phyloP scores from a whole-genome alignment of 805 yeast species.

The Cyberlindnera euphorbiae region DNA sequence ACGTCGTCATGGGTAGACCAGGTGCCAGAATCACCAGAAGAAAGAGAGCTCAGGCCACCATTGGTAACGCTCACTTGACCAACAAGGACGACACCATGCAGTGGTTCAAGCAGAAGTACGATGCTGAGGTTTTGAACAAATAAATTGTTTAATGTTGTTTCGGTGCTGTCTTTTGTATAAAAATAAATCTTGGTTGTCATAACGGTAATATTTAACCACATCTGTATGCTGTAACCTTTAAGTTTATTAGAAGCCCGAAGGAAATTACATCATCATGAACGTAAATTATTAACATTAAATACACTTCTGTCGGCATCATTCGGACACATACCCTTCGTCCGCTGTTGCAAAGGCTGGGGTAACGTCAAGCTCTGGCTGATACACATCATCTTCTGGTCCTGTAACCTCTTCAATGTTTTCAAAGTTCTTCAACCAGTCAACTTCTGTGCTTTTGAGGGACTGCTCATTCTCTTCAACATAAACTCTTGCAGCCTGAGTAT shows the following conservation, averaged over 20 bases:
- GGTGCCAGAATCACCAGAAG: slow-evolving; percentile 98
- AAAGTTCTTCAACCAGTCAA: slow-evolving; percentile 38
- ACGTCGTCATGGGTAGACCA: slow-evolving; percentile 98
- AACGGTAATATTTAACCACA: slow-evolving; percentile 6
- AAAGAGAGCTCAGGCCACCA: slow-evolving; percentile 85
- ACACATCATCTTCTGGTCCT: slow-evolving; percentile 26
- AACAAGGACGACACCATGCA: slow-evolving; percentile 88
- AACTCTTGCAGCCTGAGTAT: slow-evolving; percentile 20
- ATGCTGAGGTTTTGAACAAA: slow-evolving; percentile 93
- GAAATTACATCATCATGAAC: too few relatives aligned
- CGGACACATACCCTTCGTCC: slow-evolving; percentile 26
- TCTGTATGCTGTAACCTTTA: too few relatives aligned
- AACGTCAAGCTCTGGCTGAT: slow-evolving; percentile 16
- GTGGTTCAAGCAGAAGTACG: slow-evolving; percentile 99
- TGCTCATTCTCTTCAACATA: slow-evolving; percentile 21
- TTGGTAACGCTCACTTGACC: slow-evolving; percentile 93
- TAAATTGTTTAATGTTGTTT: slow-evolving; percentile 31
- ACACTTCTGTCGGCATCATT: too few relatives aligned
- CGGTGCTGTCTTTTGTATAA: slow-evolving; percentile 20
- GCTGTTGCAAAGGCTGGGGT: slow-evolving; percentile 24
- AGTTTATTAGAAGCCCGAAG: too few relatives aligned
- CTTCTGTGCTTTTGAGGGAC: slow-evolving; percentile 17
- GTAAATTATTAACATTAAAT: too few relatives aligned
- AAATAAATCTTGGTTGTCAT: slow-evolving; percentile 14
- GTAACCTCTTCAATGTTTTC: slow-evolving; percentile 29